phyloP scores from a whole-genome alignment of 106 monocot genomes.

The Allium fistulosum region DNA sequence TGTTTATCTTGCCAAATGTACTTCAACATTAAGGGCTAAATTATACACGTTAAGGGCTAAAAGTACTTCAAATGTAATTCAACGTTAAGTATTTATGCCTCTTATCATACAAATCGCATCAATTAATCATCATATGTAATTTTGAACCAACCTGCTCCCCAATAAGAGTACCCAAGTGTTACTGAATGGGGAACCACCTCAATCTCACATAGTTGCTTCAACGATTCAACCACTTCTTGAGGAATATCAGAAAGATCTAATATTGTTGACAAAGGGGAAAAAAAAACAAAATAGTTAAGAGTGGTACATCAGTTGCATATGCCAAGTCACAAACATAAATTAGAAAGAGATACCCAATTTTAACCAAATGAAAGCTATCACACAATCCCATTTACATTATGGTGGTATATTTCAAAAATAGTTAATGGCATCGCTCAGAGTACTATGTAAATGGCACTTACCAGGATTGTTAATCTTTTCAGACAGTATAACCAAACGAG shows the following conservation, averaged over 20 bases:
- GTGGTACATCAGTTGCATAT: background rate
- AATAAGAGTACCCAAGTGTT: conserved; percentile 90
- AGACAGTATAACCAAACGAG: conserved; percentile 66
- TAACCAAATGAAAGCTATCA: background rate
- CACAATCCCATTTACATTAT: background rate
- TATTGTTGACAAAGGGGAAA: no score
- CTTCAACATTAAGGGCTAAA: no score
- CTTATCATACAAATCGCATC: no score
- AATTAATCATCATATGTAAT: no score
- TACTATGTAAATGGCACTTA: conserved; percentile 10
- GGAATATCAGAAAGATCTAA: conserved; percentile 77
- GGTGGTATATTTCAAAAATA: no score
- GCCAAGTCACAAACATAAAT: background rate
- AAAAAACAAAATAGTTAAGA: background rate
- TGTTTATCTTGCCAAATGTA: no score
- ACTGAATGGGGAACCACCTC: conserved; percentile 64
- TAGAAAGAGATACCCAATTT: background rate
- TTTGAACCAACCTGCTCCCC: conserved; percentile 77
- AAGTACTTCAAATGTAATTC: no score
- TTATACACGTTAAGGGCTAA: no score
- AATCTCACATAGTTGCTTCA: conserved; percentile 57
- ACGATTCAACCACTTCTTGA: conserved; percentile 24
- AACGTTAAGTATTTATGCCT: no score
- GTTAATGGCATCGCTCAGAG: no score
- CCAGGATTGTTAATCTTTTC: conserved; percentile 72